Evolutionary conservation across 352 stramenopile species (phyloP).

Genomic region (Elongisporangium prolatum): DNA sequence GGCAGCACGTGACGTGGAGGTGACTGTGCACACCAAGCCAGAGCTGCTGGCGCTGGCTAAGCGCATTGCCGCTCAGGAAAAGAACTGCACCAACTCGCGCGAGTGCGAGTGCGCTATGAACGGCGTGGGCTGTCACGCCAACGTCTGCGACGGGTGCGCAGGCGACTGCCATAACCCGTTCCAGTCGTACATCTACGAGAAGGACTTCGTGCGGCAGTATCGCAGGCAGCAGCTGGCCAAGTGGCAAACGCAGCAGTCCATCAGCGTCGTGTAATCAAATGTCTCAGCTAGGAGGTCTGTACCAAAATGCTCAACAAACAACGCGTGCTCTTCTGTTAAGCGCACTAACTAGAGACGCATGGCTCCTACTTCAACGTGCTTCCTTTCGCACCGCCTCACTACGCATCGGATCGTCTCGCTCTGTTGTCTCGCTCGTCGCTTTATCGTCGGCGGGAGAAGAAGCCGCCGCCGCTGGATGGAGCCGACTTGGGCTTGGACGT

Average conservation of each 20-base stretch:
- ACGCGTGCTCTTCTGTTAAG: background rate
- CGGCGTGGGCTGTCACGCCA: conserved; percentile 69
- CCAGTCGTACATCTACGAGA: conserved; percentile 74
- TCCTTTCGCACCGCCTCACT: background rate
- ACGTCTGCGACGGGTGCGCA: conserved; percentile 65
- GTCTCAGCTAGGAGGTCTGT: conserved; percentile 1
- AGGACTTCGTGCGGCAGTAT: conserved; percentile 59
- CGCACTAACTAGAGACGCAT: background rate
- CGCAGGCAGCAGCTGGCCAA: conserved; percentile 63
- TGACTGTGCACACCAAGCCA: conserved; percentile 46
- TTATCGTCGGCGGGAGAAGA: conserved; percentile 77
- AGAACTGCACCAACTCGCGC: conserved; percentile 63
- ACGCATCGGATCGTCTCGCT: background rate
- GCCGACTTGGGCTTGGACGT: conserved; percentile 9
- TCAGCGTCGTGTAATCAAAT: conserved; percentile 26
- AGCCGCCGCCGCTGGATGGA: conserved; percentile 22
- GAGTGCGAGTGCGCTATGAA: conserved; percentile 77
- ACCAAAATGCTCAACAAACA: conserved; percentile 1
- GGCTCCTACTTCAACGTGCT: background rate
- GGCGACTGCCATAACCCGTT: conserved; percentile 72
- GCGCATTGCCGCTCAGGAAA: conserved; percentile 47
- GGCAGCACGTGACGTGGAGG: conserved; percentile 40
- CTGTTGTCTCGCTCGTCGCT: background rate
- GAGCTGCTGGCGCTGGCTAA: conserved; percentile 68
- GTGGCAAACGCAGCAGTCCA: conserved; percentile 35